phyloP scores from a whole-genome alignment of 306 rosid species.

The Coriaria nepalensis region DNA sequence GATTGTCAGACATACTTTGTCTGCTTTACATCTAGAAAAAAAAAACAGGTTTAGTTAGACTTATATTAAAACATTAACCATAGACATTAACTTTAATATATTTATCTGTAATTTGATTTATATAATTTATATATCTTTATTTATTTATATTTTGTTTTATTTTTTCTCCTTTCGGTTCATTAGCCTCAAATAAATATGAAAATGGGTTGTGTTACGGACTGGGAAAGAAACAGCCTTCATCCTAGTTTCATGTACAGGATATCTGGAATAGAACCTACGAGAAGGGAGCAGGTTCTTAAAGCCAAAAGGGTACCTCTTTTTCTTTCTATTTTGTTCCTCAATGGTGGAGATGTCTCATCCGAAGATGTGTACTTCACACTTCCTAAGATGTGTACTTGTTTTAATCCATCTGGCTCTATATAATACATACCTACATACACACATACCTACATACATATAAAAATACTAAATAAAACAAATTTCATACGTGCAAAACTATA shows the following conservation, averaged over 20 bases:
- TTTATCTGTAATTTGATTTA: no score
- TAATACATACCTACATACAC: no score
- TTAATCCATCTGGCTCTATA: conserved; percentile 77
- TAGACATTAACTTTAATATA: no score
- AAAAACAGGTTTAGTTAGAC: no score
- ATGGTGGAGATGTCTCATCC: conserved; percentile 2
- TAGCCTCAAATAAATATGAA: conserved; percentile 15
- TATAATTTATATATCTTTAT: no score
- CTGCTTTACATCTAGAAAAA: no score
- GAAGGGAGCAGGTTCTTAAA: conserved; percentile 94
- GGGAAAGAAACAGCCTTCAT: conserved; percentile 95
- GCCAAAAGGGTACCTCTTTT: conserved; percentile 73
- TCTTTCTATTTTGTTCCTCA: conserved; percentile 18
- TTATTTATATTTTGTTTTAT: not conserved
- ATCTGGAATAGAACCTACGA: conserved; percentile 71
- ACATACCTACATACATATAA: no score
- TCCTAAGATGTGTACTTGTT: not conserved
- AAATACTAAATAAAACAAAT: no score
- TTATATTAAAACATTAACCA: no score
- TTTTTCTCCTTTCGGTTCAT: not conserved
- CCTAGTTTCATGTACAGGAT: conserved; percentile 94
- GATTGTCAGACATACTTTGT: no score
- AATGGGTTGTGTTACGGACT: conserved; percentile 41
- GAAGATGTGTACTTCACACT: not conserved
- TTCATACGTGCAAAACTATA: no score